These are phyloP conservation scores for Enterocytospora artemiae DNA, from an alignment of 371 early-diverging fungal species.

Conservation along the genomic window DNA sequence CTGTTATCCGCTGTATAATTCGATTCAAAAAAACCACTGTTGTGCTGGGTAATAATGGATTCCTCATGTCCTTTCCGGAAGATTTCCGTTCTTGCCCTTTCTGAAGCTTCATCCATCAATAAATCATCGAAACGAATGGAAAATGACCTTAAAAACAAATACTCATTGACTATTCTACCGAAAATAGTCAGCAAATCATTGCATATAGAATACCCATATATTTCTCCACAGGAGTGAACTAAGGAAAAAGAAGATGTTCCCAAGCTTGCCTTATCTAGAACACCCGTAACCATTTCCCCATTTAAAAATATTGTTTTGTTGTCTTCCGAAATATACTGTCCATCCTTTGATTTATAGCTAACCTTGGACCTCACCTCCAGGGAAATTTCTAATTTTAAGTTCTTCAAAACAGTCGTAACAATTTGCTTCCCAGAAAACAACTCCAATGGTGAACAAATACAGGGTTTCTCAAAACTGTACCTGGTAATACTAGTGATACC, in stretches of 20 bases:
- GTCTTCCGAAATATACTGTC: neutral
- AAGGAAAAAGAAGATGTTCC: conserved; percentile 83
- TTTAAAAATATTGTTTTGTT: conserved; percentile 63
- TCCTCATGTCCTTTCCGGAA: conserved; percentile 53
- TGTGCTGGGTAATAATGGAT: neutral
- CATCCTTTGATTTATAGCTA: conserved; percentile 51
- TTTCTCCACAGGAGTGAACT: conserved; percentile 85
- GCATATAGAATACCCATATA: conserved; percentile 78
- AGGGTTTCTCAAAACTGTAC: too few relatives aligned
- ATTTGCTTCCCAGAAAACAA: conserved; percentile 96
- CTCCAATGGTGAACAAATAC: too few relatives aligned
- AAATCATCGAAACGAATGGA: conserved; percentile 97
- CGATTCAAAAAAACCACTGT: too few relatives aligned
- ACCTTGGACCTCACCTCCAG: conserved; percentile 72
- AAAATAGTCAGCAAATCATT: conserved; percentile 81
- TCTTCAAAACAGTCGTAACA: conserved; percentile 39
- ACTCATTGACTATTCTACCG: conserved; percentile 79
- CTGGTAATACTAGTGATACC: too few relatives aligned
- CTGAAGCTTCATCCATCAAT: conserved; percentile 59
- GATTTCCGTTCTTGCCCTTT: conserved; percentile 53
- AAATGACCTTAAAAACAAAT: conserved; percentile 76
- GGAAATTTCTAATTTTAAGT: conserved; percentile 62
- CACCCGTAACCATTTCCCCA: conserved; percentile 74
- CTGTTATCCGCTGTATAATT: too few relatives aligned
- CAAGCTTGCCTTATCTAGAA: conserved; percentile 90